A percentile compares a stretch with the other conserved stretches of the same genome.
phyloP scores from a whole-genome alignment of 2,329 filamentous ascomycete genomes.

The Didymella exigua region DNA sequence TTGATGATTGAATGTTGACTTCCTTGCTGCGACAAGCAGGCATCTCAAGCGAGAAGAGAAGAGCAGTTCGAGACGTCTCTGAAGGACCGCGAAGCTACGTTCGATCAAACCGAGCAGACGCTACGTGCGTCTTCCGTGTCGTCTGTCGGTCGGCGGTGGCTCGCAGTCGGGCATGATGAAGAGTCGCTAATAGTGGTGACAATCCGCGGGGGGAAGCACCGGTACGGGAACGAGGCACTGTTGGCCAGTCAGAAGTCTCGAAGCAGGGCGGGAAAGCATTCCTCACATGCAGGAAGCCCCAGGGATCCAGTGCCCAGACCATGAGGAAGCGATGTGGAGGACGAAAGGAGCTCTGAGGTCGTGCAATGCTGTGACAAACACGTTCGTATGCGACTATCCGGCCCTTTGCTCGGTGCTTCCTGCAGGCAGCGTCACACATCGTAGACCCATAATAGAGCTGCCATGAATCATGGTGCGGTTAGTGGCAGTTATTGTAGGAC shows the following conservation, averaged over 20 bases:
- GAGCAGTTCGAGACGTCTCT: background rate
- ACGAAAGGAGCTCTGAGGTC: constrained; percentile 6
- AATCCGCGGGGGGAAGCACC: constrained; percentile 6
- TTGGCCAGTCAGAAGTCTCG: background rate
- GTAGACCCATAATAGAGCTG: background rate
- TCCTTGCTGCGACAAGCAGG: constrained; percentile 2
- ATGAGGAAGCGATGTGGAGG: constrained; percentile 12
- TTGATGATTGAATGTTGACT: background rate
- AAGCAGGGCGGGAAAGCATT: background rate
- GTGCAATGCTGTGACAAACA: constrained; percentile 12
- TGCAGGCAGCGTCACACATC: constrained; percentile 12
- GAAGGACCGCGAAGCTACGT: background rate
- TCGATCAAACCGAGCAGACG: background rate
- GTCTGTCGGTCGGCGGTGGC: background rate
- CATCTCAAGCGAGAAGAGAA: background rate
- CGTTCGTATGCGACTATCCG: constrained; percentile 8
- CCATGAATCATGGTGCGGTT: background rate
- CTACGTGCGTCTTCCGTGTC: background rate
- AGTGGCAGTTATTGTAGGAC: background rate
- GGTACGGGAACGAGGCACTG: constrained; percentile 7
- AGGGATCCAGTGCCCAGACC: constrained; percentile 6
- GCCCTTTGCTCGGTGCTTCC: constrained; percentile 2
- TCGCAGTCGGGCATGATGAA: constrained; percentile 1
- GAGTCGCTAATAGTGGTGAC: background rate
- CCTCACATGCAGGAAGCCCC: constrained; percentile 6